Evolutionary conservation across 805 yeast genomes (phyloP).

Genomic region (Cyberlindnera veronae): DNA sequence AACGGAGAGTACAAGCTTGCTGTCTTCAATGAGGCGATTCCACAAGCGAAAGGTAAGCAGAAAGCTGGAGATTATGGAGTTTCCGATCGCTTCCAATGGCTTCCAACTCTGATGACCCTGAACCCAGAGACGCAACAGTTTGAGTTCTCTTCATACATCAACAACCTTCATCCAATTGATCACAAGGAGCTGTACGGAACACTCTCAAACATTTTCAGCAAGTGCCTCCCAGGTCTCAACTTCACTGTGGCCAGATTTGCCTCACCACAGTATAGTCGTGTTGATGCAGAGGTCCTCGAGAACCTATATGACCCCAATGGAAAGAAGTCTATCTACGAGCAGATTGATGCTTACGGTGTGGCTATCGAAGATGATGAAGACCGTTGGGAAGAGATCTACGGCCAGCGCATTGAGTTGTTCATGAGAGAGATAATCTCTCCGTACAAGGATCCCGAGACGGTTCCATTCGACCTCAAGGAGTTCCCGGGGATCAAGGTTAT

Average conservation of each 20-base stretch:
- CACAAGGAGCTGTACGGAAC: slow-evolving; percentile 1
- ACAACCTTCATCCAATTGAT: slow-evolving; percentile 7
- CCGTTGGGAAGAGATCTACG: not conserved
- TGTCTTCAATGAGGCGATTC: not conserved
- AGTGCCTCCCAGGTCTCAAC: slow-evolving; percentile 5
- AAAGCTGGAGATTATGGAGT: not conserved
- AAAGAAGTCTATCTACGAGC: not conserved
- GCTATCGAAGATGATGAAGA: not conserved
- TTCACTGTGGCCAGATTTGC: slow-evolving; percentile 3
- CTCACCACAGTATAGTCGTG: slow-evolving; percentile 6
- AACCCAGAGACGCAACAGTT: not conserved
- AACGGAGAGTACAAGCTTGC: not conserved
- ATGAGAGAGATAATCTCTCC: slow-evolving; percentile 1
- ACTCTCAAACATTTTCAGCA: slow-evolving; percentile 4
- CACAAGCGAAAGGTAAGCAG: not conserved
- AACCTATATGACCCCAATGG: slow-evolving; percentile 1
- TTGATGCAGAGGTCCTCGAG: slow-evolving; percentile 1
- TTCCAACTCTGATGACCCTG: slow-evolving; percentile 2
- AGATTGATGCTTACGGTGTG: not conserved
- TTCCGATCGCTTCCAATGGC: slow-evolving; percentile 8
- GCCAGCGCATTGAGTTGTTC: slow-evolving; percentile 1
- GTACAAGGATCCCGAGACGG: slow-evolving; percentile 3
- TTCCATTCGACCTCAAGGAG: slow-evolving; percentile 1
- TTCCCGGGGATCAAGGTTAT: slow-evolving; percentile 7
- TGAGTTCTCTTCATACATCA: slow-evolving; percentile 8